Evolutionary conservation across 768 basidiomycete species (phyloP).

Genomic region (Symmetrospora coprosmae): DNA sequence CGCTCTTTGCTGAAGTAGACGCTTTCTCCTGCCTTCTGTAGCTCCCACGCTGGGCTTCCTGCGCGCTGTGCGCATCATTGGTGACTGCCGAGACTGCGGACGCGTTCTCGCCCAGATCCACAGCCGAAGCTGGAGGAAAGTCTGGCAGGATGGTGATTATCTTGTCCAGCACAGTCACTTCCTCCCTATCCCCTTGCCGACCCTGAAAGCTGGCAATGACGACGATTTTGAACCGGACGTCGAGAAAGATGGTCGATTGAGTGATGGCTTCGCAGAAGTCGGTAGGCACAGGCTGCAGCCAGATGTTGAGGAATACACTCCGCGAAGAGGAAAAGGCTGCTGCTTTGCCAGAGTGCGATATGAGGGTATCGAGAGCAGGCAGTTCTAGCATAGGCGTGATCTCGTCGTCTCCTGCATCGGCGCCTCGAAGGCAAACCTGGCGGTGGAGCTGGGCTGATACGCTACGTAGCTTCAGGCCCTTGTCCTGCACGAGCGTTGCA

Average conservation of each 20-base stretch:
- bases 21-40: neutral
- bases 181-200: slow-evolving; percentile 13
- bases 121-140: neutral
- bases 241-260: slow-evolving; percentile 67
- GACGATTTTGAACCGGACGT: slow-evolving; percentile 61
- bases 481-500: slow-evolving; percentile 52
- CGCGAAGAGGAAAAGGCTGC: slow-evolving; percentile 72
- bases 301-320: slow-evolving; percentile 61
- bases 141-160: slow-evolving; percentile 15
- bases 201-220: slow-evolving; percentile 36
- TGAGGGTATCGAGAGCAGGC: slow-evolving; percentile 25
- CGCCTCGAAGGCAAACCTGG: slow-evolving; percentile 24
- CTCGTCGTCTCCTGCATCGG: neutral
- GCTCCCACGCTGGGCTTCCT: neutral
- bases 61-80: neutral
- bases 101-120: no score
- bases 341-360: slow-evolving; percentile 78
- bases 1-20: neutral
- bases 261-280: slow-evolving; percentile 39
- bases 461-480: slow-evolving; percentile 62
- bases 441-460: slow-evolving; percentile 65
- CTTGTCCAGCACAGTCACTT: slow-evolving; percentile 7
- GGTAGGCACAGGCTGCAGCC: slow-evolving; percentile 46
- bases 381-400: neutral
- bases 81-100: no score